Evolutionary conservation across 106 monocot genomes (phyloP).

Genomic region (Apostasia ramifera): DNA sequence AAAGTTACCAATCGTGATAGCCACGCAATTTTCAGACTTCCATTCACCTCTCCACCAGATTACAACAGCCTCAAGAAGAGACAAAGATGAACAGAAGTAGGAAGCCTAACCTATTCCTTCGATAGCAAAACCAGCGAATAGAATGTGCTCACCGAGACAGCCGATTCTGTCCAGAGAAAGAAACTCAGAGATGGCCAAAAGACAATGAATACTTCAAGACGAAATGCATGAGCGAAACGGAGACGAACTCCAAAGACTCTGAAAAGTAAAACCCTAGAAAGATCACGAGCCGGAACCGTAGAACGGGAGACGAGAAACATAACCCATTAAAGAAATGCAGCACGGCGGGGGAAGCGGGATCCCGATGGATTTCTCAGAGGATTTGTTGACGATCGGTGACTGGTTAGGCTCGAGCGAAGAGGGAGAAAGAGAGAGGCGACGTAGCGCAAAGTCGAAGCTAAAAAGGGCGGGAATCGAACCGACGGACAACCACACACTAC

Average conservation of each 20-base stretch:
- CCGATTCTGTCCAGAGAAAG: not conserved
- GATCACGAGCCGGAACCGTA: not conserved
- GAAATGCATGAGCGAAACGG: too few species aligned
- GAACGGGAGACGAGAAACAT: not conserved
- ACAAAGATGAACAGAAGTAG: too few species aligned
- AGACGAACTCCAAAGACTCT: too few species aligned
- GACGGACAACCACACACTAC: too few species aligned
- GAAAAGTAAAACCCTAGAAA: too few species aligned
- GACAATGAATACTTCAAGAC: too few species aligned
- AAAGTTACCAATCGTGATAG: too few species aligned
- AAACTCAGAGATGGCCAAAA: too few species aligned
- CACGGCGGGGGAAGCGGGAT: not conserved
- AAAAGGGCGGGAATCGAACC: not conserved
- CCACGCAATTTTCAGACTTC: not conserved
- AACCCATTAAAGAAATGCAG: constrained; percentile 5
- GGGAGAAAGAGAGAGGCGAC: not conserved
- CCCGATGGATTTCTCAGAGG: not conserved
- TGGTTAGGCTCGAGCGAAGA: not conserved
- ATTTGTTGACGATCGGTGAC: not conserved
- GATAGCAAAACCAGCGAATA: too few species aligned
- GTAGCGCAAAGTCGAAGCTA: not conserved
- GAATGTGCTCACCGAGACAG: too few species aligned
- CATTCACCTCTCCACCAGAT: not conserved
- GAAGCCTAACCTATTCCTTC: too few species aligned
- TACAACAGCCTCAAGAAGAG: not conserved